A percentile compares a stretch with the other conserved stretches of the same genome.
These are phyloP conservation scores for Polygonum aviculare DNA, from an alignment of 148 eudicot genomes.

Conservation along the genomic window DNA sequence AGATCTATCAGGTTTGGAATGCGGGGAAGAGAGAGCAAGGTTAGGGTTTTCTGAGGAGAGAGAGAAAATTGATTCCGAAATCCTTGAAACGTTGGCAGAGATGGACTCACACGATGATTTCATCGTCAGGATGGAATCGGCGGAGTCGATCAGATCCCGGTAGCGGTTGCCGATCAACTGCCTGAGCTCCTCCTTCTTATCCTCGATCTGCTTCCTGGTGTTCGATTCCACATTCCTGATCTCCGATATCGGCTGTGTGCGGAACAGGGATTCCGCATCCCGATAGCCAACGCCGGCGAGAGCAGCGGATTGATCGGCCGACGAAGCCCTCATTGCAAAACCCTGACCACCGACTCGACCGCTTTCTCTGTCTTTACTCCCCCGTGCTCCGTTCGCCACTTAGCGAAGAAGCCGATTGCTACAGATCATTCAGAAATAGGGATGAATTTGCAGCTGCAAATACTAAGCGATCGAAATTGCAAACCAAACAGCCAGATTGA, in stretches of 20 bases:
- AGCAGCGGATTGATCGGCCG: constrained; percentile 22
- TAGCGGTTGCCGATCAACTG: constrained; percentile 82
- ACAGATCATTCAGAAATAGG: neutral
- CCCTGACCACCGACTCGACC: constrained; percentile 8
- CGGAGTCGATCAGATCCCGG: constrained; percentile 87
- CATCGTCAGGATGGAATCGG: constrained; percentile 79
- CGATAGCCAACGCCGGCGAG: constrained; percentile 24
- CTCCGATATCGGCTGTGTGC: constrained; percentile 47
- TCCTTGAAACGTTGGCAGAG: constrained; percentile 44
- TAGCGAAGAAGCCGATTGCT: neutral
- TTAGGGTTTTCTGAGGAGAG: constrained; percentile 24
- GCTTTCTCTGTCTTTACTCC: neutral
- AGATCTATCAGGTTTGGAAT: constrained; percentile 36
- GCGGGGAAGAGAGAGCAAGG: constrained; percentile 15
- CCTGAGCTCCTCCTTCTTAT: constrained; percentile 81
- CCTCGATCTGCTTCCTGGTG: constrained; percentile 74
- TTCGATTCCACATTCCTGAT: constrained; percentile 44
- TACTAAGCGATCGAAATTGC: neutral
- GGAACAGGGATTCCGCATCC: constrained; percentile 43
- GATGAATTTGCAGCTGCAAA: neutral
- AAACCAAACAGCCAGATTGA: neutral
- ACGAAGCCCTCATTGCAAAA: constrained; percentile 18
- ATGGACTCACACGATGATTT: constrained; percentile 71
- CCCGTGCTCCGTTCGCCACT: neutral
- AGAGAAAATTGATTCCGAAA: constrained; percentile 28